A percentile compares a stretch with the other conserved stretches of the same genome.
Conservation (phyloP, 2,329 filamentous ascomycete species). For the Balansia obtecta region DNA sequence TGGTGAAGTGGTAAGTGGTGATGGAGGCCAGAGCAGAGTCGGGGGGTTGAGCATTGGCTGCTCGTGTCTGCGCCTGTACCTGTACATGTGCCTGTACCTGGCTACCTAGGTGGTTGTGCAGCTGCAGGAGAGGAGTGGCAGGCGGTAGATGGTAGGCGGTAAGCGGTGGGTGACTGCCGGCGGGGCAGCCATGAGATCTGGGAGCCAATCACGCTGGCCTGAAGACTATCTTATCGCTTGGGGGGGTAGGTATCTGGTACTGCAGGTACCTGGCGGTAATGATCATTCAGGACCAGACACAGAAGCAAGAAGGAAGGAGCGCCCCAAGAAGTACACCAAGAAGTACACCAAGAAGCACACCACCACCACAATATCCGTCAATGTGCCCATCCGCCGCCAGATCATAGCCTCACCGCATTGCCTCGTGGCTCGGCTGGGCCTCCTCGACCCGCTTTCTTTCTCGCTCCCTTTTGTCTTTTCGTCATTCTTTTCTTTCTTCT, state of each 20-base stretch:
- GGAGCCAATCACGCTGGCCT: neutral
- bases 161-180: too few relatives aligned
- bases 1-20: too few relatives aligned
- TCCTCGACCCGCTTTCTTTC: neutral
- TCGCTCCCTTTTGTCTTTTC: too few relatives aligned
- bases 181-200: neutral
- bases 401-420: constrained; percentile 10
- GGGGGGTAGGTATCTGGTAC: neutral
- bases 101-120: too few relatives aligned
- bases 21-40: neutral
- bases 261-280: too few relatives aligned
- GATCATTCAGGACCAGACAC: too few relatives aligned
- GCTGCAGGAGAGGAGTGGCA: too few relatives aligned
- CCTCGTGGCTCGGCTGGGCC: constrained; percentile 2
- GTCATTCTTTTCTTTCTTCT: neutral
- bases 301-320: too few relatives aligned
- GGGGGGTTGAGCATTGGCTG: neutral
- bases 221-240: neutral
- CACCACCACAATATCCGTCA: neutral
- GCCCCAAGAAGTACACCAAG: too few relatives aligned
- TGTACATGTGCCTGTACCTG: neutral
- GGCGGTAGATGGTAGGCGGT: too few relatives aligned
- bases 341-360: neutral
- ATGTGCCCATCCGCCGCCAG: neutral
- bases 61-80: neutral